These are phyloP conservation scores for Phlebiopsis gigantea DNA, from an alignment of 768 basidiomycete species.

Conservation along the genomic window DNA sequence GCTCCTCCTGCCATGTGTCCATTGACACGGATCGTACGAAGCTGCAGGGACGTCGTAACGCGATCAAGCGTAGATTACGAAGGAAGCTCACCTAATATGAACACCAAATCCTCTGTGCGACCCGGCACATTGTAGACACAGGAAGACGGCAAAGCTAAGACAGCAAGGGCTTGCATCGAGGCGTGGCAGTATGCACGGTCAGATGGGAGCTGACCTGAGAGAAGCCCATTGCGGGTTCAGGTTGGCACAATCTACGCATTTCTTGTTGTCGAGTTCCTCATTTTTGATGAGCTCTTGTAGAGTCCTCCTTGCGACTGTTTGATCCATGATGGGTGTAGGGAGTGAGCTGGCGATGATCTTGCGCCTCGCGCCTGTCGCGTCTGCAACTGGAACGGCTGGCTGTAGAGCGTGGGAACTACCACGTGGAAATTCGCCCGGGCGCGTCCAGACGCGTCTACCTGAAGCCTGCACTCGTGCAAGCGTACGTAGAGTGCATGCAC, in stretches of 20 bases:
- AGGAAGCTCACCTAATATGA: conserved; percentile 65
- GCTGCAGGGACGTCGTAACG: conserved; percentile 32
- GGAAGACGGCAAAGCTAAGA: conserved; percentile 74
- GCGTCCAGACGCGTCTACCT: not conserved
- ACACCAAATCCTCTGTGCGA: conserved; percentile 89
- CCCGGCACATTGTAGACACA: conserved; percentile 88
- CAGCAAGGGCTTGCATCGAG: conserved; percentile 6
- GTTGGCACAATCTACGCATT: conserved; percentile 77
- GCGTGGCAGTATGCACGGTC: conserved; percentile 1
- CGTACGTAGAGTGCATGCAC: not conserved
- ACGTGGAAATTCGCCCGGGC: not conserved
- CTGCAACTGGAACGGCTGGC: not conserved
- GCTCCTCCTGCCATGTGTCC: conserved; percentile 94
- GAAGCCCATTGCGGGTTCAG: conserved; percentile 98
- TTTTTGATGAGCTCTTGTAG: conserved; percentile 72
- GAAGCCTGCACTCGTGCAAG: not conserved
- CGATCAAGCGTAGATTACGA: not conserved
- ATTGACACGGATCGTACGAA: conserved; percentile 93
- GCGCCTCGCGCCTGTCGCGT: conserved; percentile 4
- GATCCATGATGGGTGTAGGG: conserved; percentile 36
- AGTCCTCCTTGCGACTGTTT: conserved; percentile 59
- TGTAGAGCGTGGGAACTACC: conserved; percentile 6
- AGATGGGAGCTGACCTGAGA: conserved; percentile 44
- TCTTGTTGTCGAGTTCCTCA: conserved; percentile 68
- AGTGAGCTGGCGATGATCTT: conserved; percentile 6